Evolutionary conservation across 768 basidiomycete genomes (phyloP).

Genomic region (Amanita thiersii): DNA sequence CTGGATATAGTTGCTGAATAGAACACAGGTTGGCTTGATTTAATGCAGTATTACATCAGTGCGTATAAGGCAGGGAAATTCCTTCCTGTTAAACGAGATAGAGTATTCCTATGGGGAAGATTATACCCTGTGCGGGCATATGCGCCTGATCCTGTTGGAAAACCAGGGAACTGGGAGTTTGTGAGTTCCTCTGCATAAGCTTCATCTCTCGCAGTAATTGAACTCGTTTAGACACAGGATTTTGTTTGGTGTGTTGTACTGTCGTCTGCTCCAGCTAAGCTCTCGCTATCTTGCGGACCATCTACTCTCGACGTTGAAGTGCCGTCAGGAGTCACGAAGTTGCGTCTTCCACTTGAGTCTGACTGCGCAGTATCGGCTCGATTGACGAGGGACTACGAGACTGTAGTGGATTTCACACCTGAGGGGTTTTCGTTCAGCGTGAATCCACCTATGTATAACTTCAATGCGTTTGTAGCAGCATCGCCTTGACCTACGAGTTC

Average conservation of each 20-base stretch:
- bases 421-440: slow-evolving; percentile 32
- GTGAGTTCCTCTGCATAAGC: slow-evolving; percentile 24
- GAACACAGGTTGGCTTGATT: slow-evolving; percentile 39
- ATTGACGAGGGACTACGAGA: slow-evolving; percentile 23
- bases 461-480: slow-evolving; percentile 48
- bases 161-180: slow-evolving; percentile 35
- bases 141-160: slow-evolving; percentile 32
- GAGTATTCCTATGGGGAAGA: slow-evolving; percentile 48
- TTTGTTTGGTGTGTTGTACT: slow-evolving; percentile 48
- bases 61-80: slow-evolving; percentile 52
- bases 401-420: slow-evolving; percentile 30
- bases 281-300: slow-evolving; percentile 31
- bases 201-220: background rate
- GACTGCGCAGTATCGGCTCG: slow-evolving; percentile 15
- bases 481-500: slow-evolving; percentile 17
- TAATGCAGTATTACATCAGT: slow-evolving; percentile 44
- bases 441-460: slow-evolving; percentile 46
- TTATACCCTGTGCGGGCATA: slow-evolving; percentile 37
- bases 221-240: slow-evolving; percentile 39
- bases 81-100: slow-evolving; percentile 39
- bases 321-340: background rate
- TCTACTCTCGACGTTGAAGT: slow-evolving; percentile 11
- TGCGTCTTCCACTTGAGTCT: slow-evolving; percentile 17
- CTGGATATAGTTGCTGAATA: background rate
- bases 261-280: slow-evolving; percentile 30